Evolutionary conservation across 169 alveolate genomes (phyloP), one percentile per base, ranked within the genome.

Genomic region (Plasmodium falciparum): DNA sequence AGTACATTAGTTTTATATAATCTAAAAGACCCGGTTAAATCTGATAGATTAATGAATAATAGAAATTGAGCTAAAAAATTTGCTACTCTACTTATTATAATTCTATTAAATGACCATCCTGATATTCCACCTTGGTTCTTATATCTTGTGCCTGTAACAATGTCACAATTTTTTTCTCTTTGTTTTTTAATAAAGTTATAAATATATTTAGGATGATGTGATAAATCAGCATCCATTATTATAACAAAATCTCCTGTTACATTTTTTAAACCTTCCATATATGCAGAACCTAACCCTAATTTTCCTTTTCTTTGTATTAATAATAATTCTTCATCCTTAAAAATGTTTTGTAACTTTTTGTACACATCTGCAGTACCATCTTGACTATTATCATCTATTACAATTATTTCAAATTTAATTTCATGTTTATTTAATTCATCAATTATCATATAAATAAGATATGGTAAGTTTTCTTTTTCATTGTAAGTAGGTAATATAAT

Each of bases 201-300:
- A 65, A 98, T 96, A 92, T 95, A 97, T 91, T 97, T 97, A 49
- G 99, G 99, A 93, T 98, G 99, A 90, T 98, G 99, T 2, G 99
- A 98, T 56, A 98, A 93, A 92, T 98, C 99, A 47, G 99, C 99
- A 89, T 98, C 99, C 99, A 98, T 97, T 13, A 98, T 95, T 54
- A 98, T 93, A 33, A 98, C 94, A 90, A 96, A 98, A 69, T 97
- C 96, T 7, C 99, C 99, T 65, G 92, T 93, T 24, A 98, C 97
- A 52, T 90, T 69, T 85, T 96, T 93, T 45, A 98, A 91, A 0
- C 99, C 99, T 89, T 97, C 99, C 88, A 95, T 95, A 90, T 98
- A 98, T 3, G 99, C 99, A 62, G 98, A 93, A 39, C 99, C 99
- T 52, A 98, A 96, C 13, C 99, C 99, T 26, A 97, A 71, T 92